Conservation (phyloP, 345 rosid species). For the Cardamine occulta region DNA sequence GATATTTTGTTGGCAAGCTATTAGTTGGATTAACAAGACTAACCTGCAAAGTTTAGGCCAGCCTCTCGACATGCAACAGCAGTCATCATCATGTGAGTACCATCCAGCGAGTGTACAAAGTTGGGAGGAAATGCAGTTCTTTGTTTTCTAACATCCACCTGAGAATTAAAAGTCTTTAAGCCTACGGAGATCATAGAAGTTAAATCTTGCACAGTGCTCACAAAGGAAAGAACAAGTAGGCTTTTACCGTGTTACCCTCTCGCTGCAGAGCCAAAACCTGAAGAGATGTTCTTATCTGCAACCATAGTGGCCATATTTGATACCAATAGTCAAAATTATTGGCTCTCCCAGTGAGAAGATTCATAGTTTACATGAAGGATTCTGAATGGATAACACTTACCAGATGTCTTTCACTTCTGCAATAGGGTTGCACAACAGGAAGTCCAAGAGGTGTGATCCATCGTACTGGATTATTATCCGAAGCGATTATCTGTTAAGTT, state of each 20-base stretch:
- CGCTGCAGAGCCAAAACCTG: constrained; percentile 89
- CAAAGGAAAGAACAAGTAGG: constrained; percentile 9
- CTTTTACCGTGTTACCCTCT: constrained; percentile 81
- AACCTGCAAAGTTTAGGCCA: constrained; percentile 92
- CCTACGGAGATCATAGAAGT: background rate
- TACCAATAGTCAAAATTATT: constrained; percentile 3
- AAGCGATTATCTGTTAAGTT: constrained; percentile 68
- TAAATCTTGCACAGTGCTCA: constrained; percentile 2
- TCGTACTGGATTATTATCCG: constrained; percentile 80
- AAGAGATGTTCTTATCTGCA: constrained; percentile 92
- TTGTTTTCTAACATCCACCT: constrained; percentile 87
- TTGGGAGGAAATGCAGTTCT: constrained; percentile 98
- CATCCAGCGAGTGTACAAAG: constrained; percentile 95
- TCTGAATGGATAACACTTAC: constrained; percentile 53
- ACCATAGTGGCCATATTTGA: constrained; percentile 26
- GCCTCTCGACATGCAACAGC: constrained; percentile 93
- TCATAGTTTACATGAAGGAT: background rate
- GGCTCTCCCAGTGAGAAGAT: background rate
- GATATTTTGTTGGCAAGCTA: background rate
- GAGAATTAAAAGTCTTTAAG: constrained; percentile 23
- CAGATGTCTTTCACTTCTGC: constrained; percentile 71
- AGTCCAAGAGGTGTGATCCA: constrained; percentile 98
- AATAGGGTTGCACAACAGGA: constrained; percentile 96
- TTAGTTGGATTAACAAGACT: background rate
- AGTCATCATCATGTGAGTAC: constrained; percentile 99